phyloP scores from a whole-genome alignment of 371 early-diverging fungal genomes.

The Rhizomucor pusillus region DNA sequence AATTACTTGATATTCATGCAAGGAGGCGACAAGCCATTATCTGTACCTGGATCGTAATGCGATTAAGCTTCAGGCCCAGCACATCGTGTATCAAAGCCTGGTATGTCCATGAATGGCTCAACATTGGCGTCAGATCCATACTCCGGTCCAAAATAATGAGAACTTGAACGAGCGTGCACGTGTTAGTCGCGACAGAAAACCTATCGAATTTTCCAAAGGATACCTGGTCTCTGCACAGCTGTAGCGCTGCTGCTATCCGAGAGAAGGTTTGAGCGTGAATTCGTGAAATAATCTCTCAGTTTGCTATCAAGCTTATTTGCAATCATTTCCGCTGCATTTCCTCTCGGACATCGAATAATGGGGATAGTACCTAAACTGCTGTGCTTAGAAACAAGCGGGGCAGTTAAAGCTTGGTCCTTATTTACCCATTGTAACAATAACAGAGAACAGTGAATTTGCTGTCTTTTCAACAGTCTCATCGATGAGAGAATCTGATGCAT shows the following conservation, averaged over 20 bases:
- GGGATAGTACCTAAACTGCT: slow-evolving; percentile 71
- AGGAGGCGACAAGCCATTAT: too few species aligned
- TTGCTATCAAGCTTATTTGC: slow-evolving; percentile 85
- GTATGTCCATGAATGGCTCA: slow-evolving; percentile 98
- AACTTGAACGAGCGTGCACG: slow-evolving; percentile 34
- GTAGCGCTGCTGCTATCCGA: slow-evolving; percentile 48
- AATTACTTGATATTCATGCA: not conserved
- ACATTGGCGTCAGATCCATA: slow-evolving; percentile 93
- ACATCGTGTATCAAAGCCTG: slow-evolving; percentile 97
- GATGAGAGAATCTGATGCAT: slow-evolving; percentile 77
- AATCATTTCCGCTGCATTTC: slow-evolving; percentile 93
- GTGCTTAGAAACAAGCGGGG: too few species aligned
- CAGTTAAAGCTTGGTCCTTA: too few species aligned
- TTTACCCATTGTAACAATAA: slow-evolving; percentile 86
- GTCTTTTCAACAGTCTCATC: slow-evolving; percentile 75
- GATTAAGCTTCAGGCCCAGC: slow-evolving; percentile 89
- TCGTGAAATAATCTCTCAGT: slow-evolving; percentile 87
- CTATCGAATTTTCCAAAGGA: not conserved
- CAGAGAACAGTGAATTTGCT: slow-evolving; percentile 84
- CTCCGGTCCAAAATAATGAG: slow-evolving; percentile 94
- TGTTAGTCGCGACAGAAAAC: not conserved
- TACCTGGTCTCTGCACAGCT: slow-evolving; percentile 54
- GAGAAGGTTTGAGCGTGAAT: slow-evolving; percentile 80
- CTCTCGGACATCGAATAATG: slow-evolving; percentile 85
- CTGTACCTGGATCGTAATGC: slow-evolving; percentile 58